Percentiles rank a stretch among this genome's conserved stretches.
Evolutionary conservation across 192 early-diverging fungal species (phyloP).

Genomic region (Funneliformis mosseae): DNA sequence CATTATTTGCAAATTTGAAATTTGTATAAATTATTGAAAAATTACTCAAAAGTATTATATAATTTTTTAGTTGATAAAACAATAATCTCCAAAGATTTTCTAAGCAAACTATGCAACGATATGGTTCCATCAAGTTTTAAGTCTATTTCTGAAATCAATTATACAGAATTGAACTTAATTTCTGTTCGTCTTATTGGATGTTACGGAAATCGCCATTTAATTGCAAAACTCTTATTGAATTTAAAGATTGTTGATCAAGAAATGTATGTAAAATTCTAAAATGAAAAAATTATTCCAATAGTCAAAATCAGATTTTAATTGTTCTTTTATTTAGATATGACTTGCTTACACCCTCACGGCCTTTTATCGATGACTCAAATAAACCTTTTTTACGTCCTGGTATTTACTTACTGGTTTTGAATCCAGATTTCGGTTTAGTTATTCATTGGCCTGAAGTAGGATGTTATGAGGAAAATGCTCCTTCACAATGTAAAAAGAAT

Average conservation of each 20-base stretch:
- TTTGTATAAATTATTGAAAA: too few species aligned
- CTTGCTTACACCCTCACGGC: background rate
- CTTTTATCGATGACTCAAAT: too few species aligned
- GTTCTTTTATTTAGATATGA: background rate
- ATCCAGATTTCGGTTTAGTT: background rate
- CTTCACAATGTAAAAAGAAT: constrained; percentile 31
- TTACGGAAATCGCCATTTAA: constrained; percentile 13
- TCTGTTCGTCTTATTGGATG: constrained; percentile 9
- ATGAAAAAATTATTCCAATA: background rate
- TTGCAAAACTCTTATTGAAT: constrained; percentile 23
- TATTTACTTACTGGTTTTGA: background rate
- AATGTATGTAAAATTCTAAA: background rate
- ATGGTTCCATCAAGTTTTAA: constrained; percentile 12
- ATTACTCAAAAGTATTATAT: too few species aligned
- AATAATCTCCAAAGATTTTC: background rate
- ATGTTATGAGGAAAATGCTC: constrained; percentile 32
- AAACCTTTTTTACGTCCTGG: background rate
- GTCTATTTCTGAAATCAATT: constrained; percentile 22
- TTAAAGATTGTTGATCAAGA: background rate
- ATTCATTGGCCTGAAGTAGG: constrained; percentile 32
- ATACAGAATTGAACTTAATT: background rate
- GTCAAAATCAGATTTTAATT: background rate
- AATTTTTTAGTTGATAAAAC: constrained; percentile 12
- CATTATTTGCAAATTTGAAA: too few species aligned
- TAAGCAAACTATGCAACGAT: constrained; percentile 27